A percentile compares a stretch with the other conserved stretches of the same genome.
phyloP scores from a whole-genome alignment of 2,329 filamentous ascomycete species.

The Exserohilum rostratum region DNA sequence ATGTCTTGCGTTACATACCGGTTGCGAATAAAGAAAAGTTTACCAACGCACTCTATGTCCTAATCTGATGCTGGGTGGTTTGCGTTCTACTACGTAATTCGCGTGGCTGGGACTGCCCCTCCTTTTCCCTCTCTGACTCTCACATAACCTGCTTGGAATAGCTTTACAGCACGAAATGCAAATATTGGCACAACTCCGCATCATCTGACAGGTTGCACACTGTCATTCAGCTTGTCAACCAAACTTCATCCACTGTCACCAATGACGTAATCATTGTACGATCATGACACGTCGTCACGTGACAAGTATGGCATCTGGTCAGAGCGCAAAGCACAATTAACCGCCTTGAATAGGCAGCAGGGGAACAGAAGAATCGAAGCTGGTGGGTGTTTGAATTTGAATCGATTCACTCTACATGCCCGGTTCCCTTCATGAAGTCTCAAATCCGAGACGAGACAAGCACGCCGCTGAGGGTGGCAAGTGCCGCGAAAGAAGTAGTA shows the following conservation, averaged over 20 bases:
- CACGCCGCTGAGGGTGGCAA: conserved; percentile 32
- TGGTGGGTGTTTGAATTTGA: conserved; percentile 29
- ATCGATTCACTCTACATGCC: conserved; percentile 47
- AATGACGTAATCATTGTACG: conserved; percentile 9
- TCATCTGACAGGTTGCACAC: background rate
- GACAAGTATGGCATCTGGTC: background rate
- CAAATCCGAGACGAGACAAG: conserved; percentile 34
- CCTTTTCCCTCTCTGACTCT: no score
- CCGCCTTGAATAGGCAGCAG: background rate
- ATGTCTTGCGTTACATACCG: background rate
- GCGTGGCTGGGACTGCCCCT: no score
- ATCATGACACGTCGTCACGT: conserved; percentile 14
- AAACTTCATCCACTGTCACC: background rate
- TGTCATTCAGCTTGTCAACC: background rate
- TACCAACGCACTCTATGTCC: no score
- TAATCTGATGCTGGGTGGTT: no score
- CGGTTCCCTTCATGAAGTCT: conserved; percentile 32
- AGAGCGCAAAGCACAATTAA: background rate
- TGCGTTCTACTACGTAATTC: no score
- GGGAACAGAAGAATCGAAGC: conserved; percentile 5
- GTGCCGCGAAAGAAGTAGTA: conserved; percentile 22
- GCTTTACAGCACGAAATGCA: no score
- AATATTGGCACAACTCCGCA: background rate
- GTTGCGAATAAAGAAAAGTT: background rate
- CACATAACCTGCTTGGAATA: no score